Percentiles rank a stretch among this genome's conserved stretches.
Evolutionary conservation across 2,329 filamentous ascomycete species (phyloP).

Genomic region (Pseudocercospora musae): DNA sequence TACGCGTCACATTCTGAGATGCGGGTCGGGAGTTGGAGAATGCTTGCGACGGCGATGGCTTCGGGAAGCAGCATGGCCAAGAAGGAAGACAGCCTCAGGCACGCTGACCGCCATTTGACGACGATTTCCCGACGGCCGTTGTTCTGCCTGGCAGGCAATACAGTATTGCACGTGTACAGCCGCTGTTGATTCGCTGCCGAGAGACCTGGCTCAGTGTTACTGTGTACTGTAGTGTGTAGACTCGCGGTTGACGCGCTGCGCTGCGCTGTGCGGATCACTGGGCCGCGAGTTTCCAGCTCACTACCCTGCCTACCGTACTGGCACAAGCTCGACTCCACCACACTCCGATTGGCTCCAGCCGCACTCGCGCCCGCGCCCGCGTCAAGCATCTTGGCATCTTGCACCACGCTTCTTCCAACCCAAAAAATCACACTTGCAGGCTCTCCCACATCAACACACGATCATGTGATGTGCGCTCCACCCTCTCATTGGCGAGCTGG

Average conservation of each 20-base stretch:
- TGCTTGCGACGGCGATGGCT: neutral
- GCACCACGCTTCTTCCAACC: neutral
- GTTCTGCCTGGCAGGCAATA: neutral
- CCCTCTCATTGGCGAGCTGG: constrained; percentile 13
- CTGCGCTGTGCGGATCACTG: neutral
- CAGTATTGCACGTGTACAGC: neutral
- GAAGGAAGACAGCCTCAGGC: neutral
- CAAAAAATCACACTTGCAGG: neutral
- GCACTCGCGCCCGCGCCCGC: neutral
- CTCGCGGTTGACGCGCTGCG: constrained; percentile 1
- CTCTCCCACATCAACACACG: constrained; percentile 5
- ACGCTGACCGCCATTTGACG: neutral
- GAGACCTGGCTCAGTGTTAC: too few species aligned
- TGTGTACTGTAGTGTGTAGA: too few species aligned
- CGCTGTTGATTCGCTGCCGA: neutral
- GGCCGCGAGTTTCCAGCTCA: constrained; percentile 1
- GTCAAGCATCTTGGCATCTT: neutral
- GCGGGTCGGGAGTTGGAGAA: neutral
- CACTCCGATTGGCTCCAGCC: neutral
- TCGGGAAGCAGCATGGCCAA: neutral
- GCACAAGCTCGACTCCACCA: constrained; percentile 2
- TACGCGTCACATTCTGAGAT: neutral
- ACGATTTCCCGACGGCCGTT: neutral
- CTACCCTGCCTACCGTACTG: too few species aligned
- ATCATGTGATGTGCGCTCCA: constrained; percentile 1